These are phyloP conservation scores for Daldinia childiae DNA, from an alignment of 495 filamentous ascomycete genomes.

Conservation along the genomic window DNA sequence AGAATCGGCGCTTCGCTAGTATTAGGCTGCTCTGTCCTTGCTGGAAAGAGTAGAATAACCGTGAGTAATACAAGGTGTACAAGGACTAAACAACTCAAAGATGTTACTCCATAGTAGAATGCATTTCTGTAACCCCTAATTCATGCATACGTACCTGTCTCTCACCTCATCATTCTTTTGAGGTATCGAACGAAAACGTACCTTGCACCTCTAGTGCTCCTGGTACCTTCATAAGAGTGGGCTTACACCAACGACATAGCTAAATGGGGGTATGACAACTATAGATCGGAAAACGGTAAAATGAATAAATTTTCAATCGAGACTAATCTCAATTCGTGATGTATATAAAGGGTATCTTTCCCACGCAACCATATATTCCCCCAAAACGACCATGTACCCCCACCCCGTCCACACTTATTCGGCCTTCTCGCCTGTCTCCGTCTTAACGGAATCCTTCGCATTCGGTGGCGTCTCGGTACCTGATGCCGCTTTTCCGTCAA, in stretches of 20 bases:
- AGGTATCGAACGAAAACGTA: not conserved
- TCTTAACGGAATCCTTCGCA: conserved; percentile 21
- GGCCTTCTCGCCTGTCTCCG: conserved; percentile 23
- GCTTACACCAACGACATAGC: not conserved
- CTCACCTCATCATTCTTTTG: not conserved
- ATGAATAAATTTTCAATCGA: not conserved
- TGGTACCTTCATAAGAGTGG: not conserved
- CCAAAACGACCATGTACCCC: not conserved
- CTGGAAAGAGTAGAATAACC: too few relatives aligned
- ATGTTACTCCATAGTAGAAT: not conserved
- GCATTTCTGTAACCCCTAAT: not conserved
- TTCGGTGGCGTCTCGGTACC: conserved; percentile 26
- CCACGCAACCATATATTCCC: conserved; percentile 12
- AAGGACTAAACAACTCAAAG: not conserved
- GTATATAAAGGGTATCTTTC: conserved; percentile 36
- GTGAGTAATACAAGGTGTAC: not conserved
- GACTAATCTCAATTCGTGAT: not conserved
- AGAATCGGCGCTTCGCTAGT: not conserved
- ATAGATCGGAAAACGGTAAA: not conserved
- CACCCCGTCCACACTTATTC: conserved; percentile 5
- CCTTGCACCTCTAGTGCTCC: not conserved
- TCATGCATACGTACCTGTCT: not conserved
- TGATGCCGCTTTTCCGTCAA: conserved; percentile 27
- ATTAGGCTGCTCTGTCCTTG: not conserved
- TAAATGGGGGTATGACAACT: not conserved